These are phyloP conservation scores for Alternaria triticina DNA, from an alignment of 2,329 filamentous ascomycete species.

Conservation along the genomic window DNA sequence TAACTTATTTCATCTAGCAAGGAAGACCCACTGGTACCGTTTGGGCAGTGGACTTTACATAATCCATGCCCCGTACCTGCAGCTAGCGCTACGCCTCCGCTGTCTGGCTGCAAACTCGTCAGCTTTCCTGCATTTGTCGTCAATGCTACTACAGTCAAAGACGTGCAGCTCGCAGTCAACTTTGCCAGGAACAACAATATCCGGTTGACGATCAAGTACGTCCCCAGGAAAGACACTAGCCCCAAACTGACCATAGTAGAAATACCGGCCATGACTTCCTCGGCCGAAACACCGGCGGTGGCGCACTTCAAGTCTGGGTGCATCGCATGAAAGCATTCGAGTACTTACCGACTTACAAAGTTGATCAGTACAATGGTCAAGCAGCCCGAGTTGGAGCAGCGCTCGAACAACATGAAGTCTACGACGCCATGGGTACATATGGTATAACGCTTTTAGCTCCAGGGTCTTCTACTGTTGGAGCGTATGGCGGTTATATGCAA, in stretches of 20 bases:
- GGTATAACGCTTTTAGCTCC: conserved; percentile 31
- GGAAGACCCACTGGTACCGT: conserved; percentile 34
- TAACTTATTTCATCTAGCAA: conserved; percentile 11
- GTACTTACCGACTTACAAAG: conserved; percentile 23
- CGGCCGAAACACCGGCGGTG: conserved; percentile 35
- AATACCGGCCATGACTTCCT: conserved; percentile 41
- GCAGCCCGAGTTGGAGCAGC: conserved; percentile 34
- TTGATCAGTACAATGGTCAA: conserved; percentile 32
- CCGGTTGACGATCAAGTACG: conserved; percentile 38
- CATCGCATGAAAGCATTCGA: conserved; percentile 36
- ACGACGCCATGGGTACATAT: conserved; percentile 23
- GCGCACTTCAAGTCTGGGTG: conserved; percentile 35
- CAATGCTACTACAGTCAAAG: conserved; percentile 30
- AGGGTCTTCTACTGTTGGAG: conserved; percentile 53
- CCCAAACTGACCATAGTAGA: conserved; percentile 15
- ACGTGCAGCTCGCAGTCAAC: conserved; percentile 37
- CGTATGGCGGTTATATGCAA: conserved; percentile 47
- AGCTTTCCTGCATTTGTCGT: conserved; percentile 34
- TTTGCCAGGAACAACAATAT: conserved; percentile 42
- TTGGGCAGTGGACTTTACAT: conserved; percentile 26
- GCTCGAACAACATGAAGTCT: conserved; percentile 32
- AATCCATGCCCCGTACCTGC: conserved; percentile 24
- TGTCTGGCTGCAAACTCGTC: conserved; percentile 26
- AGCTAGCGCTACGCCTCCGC: conserved; percentile 3
- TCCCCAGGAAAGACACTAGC: neutral